Evolutionary conservation across 2,329 filamentous ascomycete genomes (phyloP), one percentile per base, ranked within the genome.

Genomic region (Purpureocillium lavendulum): DNA sequence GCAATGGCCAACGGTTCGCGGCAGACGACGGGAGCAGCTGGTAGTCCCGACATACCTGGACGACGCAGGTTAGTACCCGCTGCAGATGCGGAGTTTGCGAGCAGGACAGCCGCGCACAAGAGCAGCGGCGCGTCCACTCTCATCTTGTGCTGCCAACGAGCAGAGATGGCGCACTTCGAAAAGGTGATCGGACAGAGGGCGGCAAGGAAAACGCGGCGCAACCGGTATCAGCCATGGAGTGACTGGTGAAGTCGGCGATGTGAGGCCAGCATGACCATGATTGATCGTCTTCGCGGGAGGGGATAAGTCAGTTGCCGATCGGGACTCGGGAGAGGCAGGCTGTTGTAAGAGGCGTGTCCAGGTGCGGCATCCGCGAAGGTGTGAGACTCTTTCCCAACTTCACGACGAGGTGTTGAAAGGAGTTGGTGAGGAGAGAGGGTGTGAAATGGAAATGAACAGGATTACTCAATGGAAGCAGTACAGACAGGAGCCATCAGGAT

Each of bases 91-190:
- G 40, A 41, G 13, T 41, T 38, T 40, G 34, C 38, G 3, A 47
- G n/a, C 21, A 26, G 21, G 28, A 50, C 15, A 16, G 41, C 39
- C 35, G 45, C 41, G 35, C 40, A 39, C 10, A 50, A 40, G 40
- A 51, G 44, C 38, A 41, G 26, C 31, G 33, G 21, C 21, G 10
- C 33, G 14, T 32, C 34, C 30, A 43, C 14, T 40, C 43, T 52
- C 51, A 54, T 53, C 12, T 32, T 45, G 28, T 14, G 36, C 36
- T n/a, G 28, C 32, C 29, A 32, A 13, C 12, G 29, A 21, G 29
- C 16, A 28, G 30, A 39, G 30, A 36, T 21, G 6, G 21, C 21
- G 29, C 28, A n/a, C 24, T 24, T 35, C 14, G n/a, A 33, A 38
- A 13, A 14, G 16, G 36, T 31, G 31, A 36, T 39, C 21, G 10